Base-by-base conservation (phyloP, 106 monocot species). In the Cymbidium sinense region DNA sequence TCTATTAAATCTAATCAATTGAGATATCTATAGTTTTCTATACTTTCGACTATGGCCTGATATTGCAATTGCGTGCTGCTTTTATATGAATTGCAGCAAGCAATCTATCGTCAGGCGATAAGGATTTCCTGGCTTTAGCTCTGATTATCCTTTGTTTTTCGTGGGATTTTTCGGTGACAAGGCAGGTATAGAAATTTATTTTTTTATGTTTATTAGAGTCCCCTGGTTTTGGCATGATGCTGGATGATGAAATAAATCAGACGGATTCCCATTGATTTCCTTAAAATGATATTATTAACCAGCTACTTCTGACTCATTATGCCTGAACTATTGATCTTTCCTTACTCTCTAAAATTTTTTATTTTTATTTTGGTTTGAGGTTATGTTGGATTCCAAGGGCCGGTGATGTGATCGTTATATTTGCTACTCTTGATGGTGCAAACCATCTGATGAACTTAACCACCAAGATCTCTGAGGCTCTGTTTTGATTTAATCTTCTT, bases 361-460 rank as follows among this genome's bases (percentile, higher is more conserved):
- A 15, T 20, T 52, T 52, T 3, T 11, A 1, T 15, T 0, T 52
- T 20, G 12, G 20, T 52, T 52, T 52, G 52, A 13, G 52, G 0
- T 18, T 52, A 52, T 52, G 52, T 52, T 1, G 52, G 13, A 52
- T 13, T 2, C 7, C 17, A 2, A 52, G n/a, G 0, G 81, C 82
- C 79, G 4, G 21, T 79, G 85, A 85, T 79, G 85, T 70, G 31
- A 85, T 37, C n/a, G 27, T 21, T 41, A 79, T 85, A 85, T 85
- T 85, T 85, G 85, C 85, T 85, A 85, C 85, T 82, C 85, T 85
- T 85, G 85, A 85, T 83, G 64, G 77, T 77, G 23, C 2, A 25
- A 36, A 76, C 83, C 70, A 51, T 74, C 9, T 86, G 86, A 83
- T 83, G 83, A 86, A 73, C 73, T 80, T n/a, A n/a, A n/a, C n/a